A percentile compares a stretch with the other conserved stretches of the same genome.
Conservation (phyloP, 495 filamentous ascomycete genomes). For the Penicillium lagena region DNA sequence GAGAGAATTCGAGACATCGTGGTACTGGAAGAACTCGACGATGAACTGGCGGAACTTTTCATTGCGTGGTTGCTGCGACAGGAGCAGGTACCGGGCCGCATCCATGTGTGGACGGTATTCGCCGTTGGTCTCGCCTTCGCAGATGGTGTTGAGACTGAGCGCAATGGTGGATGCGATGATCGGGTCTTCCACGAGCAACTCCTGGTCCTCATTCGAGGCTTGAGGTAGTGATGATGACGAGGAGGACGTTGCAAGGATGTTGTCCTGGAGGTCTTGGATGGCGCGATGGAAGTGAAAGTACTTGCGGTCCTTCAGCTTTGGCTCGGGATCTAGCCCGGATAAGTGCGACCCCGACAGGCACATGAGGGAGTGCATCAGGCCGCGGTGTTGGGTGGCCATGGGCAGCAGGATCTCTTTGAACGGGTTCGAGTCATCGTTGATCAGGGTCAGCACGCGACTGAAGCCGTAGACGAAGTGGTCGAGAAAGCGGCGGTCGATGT, state of each 20-base stretch:
- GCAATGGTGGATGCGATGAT: constrained; percentile 79
- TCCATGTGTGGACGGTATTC: constrained; percentile 78
- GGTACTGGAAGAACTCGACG: constrained; percentile 89
- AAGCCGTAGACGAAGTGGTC: constrained; percentile 81
- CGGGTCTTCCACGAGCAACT: constrained; percentile 42
- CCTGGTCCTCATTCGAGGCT: constrained; percentile 18
- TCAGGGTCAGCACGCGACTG: constrained; percentile 73
- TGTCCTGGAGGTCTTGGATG: constrained; percentile 39
- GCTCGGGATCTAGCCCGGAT: constrained; percentile 40
- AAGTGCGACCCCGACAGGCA: constrained; percentile 82
- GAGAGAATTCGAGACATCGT: constrained; percentile 76
- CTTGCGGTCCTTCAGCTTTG: constrained; percentile 38
- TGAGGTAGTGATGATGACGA: constrained; percentile 13
- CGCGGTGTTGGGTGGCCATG: constrained; percentile 75
- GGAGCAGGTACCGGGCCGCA: constrained; percentile 67
- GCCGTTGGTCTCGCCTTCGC: constrained; percentile 68
- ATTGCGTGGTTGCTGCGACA: constrained; percentile 50
- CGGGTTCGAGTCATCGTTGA: constrained; percentile 79
- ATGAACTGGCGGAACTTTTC: constrained; percentile 72
- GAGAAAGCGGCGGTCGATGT: constrained; percentile 75
- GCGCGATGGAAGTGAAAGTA: constrained; percentile 43
- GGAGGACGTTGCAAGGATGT: constrained; percentile 21
- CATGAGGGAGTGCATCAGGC: constrained; percentile 89
- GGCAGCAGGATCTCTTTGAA: constrained; percentile 86
- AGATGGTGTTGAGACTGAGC: constrained; percentile 73